Percentiles rank a stretch among this genome's conserved stretches.
These are phyloP conservation scores for Begonia peltatifolia DNA, from an alignment of 306 rosid genomes.

Conservation along the genomic window DNA sequence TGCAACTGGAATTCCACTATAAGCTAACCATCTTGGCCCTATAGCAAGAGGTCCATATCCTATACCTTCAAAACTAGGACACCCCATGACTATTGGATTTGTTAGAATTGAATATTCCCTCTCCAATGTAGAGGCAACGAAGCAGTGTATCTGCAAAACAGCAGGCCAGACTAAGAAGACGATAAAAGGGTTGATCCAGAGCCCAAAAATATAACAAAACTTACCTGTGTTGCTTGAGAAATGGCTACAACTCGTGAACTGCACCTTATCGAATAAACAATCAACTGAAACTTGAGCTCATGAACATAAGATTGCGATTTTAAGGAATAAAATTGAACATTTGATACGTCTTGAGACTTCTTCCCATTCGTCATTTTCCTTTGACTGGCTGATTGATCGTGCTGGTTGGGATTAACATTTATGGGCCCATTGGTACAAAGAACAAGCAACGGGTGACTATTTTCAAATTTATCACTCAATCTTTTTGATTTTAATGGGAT, in stretches of 20 bases:
- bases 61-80: conserved; percentile 59
- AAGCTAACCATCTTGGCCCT: conserved; percentile 95
- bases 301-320: conserved; percentile 71
- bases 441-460: conserved; percentile 54
- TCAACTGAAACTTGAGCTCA: conserved; percentile 75
- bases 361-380: conserved; percentile 31
- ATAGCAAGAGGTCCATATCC: conserved; percentile 93
- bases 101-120: conserved; percentile 72
- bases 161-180: too few species aligned
- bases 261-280: conserved; percentile 74
- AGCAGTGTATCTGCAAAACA: conserved; percentile 74
- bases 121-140: conserved; percentile 60
- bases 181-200: too few species aligned
- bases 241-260: conserved; percentile 77
- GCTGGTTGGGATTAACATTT: conserved; percentile 37
- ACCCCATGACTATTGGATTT: conserved; percentile 49
- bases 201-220: not conserved
- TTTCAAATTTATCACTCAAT: conserved; percentile 48
- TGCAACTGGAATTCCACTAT: conserved; percentile 64
- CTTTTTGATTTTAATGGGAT: conserved; percentile 54
- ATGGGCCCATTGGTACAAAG: conserved; percentile 66
- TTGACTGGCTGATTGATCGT: conserved; percentile 31
- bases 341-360: conserved; percentile 38
- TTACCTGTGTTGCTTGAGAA: conserved; percentile 79
- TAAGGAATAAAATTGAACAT: conserved; percentile 74